Percentiles rank a stretch among this genome's conserved stretches.
These are phyloP conservation scores for Pythium brachiatum DNA, from an alignment of 352 stramenopile species.

Conservation along the genomic window DNA sequence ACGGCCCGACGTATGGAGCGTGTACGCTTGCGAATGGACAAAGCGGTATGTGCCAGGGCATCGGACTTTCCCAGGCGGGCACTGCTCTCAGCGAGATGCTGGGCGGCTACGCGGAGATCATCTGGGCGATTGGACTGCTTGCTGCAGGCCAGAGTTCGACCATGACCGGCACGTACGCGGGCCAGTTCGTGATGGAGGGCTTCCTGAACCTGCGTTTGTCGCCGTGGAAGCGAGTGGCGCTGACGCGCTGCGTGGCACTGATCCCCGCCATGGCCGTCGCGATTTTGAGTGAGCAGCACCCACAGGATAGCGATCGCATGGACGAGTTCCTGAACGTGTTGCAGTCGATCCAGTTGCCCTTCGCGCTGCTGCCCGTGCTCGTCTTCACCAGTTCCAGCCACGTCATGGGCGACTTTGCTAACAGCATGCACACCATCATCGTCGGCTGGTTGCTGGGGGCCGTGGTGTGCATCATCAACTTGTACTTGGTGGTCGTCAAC, in stretches of 20 bases:
- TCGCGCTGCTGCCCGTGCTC: slow-evolving; percentile 88
- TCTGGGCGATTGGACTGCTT: slow-evolving; percentile 94
- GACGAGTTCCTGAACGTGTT: slow-evolving; percentile 91
- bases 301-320: slow-evolving; percentile 80
- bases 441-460: slow-evolving; percentile 55
- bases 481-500: slow-evolving; percentile 75
- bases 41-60: slow-evolving; percentile 77
- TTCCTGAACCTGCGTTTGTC: slow-evolving; percentile 92
- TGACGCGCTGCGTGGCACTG: slow-evolving; percentile 92
- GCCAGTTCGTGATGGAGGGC: slow-evolving; percentile 97
- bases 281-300: slow-evolving; percentile 81
- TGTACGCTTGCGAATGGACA: slow-evolving; percentile 61
- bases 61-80: slow-evolving; percentile 86
- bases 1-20: slow-evolving; percentile 44
- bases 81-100: slow-evolving; percentile 80
- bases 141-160: slow-evolving; percentile 93
- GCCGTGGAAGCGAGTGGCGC: slow-evolving; percentile 70
- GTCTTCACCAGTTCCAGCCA: slow-evolving; percentile 77
- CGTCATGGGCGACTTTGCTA: slow-evolving; percentile 84
- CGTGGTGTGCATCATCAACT: slow-evolving; percentile 72
- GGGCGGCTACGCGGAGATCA: slow-evolving; percentile 74
- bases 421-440: slow-evolving; percentile 40
- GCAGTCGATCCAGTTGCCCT: slow-evolving; percentile 91
- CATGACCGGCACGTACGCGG: slow-evolving; percentile 96
- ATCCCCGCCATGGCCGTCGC: slow-evolving; percentile 85